phyloP scores from a whole-genome alignment of 495 filamentous ascomycete genomes.

The Clavariopsis aquatica region DNA sequence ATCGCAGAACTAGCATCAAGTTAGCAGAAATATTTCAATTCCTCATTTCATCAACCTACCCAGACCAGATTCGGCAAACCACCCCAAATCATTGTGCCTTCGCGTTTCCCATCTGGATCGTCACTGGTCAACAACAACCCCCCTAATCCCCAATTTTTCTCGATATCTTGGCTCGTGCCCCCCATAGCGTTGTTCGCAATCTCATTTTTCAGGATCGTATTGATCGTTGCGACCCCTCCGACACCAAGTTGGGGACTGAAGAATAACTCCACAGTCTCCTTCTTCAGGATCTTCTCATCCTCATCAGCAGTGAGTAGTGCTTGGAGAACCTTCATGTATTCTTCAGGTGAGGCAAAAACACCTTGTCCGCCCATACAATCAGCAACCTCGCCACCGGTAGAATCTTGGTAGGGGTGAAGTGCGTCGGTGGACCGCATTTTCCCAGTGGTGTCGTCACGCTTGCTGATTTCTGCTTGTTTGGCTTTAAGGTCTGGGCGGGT shows the following conservation, averaged over 20 bases:
- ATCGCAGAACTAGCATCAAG: conserved; percentile 13
- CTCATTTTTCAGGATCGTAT: not conserved
- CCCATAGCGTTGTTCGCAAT: conserved; percentile 21
- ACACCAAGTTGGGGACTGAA: conserved; percentile 46
- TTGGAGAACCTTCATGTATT: conserved; percentile 55
- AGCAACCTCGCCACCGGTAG: not conserved
- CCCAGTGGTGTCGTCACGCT: conserved; percentile 37
- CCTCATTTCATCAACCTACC: conserved; percentile 28
- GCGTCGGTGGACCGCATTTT: not conserved
- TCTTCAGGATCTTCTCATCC: conserved; percentile 44
- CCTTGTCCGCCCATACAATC: conserved; percentile 59
- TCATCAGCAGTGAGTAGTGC: conserved; percentile 51
- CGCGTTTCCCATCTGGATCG: conserved; percentile 35
- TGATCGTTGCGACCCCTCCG: not conserved
- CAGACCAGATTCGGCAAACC: conserved; percentile 43
- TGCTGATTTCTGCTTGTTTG: conserved; percentile 33
- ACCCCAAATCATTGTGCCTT: conserved; percentile 43
- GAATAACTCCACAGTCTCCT: conserved; percentile 52
- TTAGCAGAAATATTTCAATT: not conserved
- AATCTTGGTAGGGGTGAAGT: not conserved
- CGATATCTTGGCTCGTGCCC: conserved; percentile 13
- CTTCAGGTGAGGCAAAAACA: conserved; percentile 49
- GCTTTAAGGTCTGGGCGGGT: conserved; percentile 42
- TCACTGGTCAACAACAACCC: conserved; percentile 43
- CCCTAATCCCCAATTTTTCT: conserved; percentile 42